Percentiles rank a stretch among this genome's conserved stretches.
Conservation (phyloP, 345 rosid species). For the Physaria fendleri region DNA sequence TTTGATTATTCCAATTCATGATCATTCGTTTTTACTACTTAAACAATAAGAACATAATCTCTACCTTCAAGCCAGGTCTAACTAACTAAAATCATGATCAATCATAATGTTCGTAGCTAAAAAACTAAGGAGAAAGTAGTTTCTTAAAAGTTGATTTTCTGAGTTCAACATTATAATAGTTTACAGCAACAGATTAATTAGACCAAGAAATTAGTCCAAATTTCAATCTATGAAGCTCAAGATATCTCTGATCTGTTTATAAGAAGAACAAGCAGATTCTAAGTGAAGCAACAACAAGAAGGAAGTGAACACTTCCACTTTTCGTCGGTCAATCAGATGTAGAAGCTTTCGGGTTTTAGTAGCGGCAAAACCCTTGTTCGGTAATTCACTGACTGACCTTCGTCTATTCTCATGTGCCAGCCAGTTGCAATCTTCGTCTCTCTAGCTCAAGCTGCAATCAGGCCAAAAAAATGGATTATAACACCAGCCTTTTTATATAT, state of each 20-base stretch:
- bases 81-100: too few relatives aligned
- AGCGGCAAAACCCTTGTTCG: constrained; percentile 14
- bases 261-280: constrained; percentile 13
- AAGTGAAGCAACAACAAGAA: constrained; percentile 27
- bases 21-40: too few relatives aligned
- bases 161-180: too few relatives aligned
- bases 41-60: too few relatives aligned
- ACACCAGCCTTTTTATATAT: not conserved
- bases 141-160: too few relatives aligned
- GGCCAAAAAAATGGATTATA: not conserved
- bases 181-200: too few relatives aligned
- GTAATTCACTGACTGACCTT: constrained; percentile 21
- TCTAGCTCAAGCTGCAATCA: constrained; percentile 27
- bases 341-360: constrained; percentile 5
- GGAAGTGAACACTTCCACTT: constrained; percentile 10
- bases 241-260: constrained; percentile 19
- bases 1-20: too few relatives aligned
- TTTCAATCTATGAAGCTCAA: constrained; percentile 13
- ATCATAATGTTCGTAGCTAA: too few relatives aligned
- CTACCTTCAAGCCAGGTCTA: too few relatives aligned
- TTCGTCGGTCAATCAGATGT: constrained; percentile 17
- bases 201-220: constrained; percentile 8
- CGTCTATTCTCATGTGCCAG: constrained; percentile 19
- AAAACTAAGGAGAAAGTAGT: too few relatives aligned
- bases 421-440: constrained; percentile 30